Evolutionary conservation across 768 basidiomycete species (phyloP), one percentile per base, ranked within the genome.

Genomic region (Fomitopsis pulvina): DNA sequence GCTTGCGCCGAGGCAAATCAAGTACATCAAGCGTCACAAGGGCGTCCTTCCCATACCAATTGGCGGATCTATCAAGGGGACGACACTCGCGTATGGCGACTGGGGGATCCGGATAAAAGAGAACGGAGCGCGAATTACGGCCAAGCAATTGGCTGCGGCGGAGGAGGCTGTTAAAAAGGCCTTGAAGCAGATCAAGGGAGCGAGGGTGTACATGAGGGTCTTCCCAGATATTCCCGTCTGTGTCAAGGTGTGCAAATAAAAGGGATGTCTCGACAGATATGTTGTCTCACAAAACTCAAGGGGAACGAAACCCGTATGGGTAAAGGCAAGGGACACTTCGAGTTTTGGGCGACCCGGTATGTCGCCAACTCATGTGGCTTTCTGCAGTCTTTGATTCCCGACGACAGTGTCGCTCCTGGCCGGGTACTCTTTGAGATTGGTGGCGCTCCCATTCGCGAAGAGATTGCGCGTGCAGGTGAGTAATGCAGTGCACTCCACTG

Each of bases 241-340:
- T 72, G 84, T 97, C 48, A 98, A 99, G 80, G 92, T 90, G 51
- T 39, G 74, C 16, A 10, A 39, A 12, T 2, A 22, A 8, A 12
- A 9, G 37, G 42, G 42, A 14, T 28, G 12, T 47, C 41, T 10
- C 54, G 27, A 20, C 21, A 34, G 28, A 28, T 24, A 6, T 22
- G 21, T 25, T 57, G n/a, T 4, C 30, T 40, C 38, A 32, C 14
- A 21, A 12, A 12, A 26, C 21, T 51, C 5, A 52, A 92, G 90
- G 95, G 96, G 47, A 98, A 96, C 59, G 94, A 98, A 68, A 94
- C 92, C 4, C 87, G 96, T 76, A 97, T 98, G 96, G 96, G 96
- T 45, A 98, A 98, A 70, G 96, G 96, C 52, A 99, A 99, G 67
- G 96, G 96, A 41, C 81, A 87, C 0, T 98, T 98, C 60, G 96